These are phyloP conservation scores for Cryphonectria radicalis DNA, from an alignment of 2,329 filamentous ascomycete species.

Conservation along the genomic window DNA sequence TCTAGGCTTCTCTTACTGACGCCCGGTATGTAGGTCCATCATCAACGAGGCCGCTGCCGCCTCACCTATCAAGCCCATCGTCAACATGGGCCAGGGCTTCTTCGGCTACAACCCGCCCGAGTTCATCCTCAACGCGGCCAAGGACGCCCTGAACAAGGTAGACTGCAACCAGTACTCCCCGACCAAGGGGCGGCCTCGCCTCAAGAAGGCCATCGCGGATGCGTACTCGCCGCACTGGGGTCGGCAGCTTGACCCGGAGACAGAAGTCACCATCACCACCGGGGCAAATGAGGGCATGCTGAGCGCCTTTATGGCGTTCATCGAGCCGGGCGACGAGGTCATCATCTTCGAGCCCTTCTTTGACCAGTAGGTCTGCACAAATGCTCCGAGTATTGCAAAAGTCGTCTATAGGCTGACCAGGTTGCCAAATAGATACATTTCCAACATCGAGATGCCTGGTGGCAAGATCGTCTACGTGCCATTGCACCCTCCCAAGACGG, in stretches of 20 bases:
- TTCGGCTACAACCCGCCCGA: conserved; percentile 93
- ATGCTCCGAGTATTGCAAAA: background rate
- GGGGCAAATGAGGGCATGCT: conserved; percentile 93
- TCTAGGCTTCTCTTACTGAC: conserved; percentile 22
- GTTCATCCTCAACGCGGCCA: conserved; percentile 91
- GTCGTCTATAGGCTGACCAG: conserved; percentile 15
- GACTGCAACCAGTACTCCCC: conserved; percentile 99
- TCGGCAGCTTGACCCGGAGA: conserved; percentile 80
- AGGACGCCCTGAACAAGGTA: conserved; percentile 83
- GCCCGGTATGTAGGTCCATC: conserved; percentile 46
- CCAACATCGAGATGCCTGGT: conserved; percentile 98
- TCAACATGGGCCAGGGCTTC: conserved; percentile 66
- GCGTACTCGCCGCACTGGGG: conserved; percentile 92
- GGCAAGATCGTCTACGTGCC: conserved; percentile 95
- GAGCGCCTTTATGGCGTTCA: conserved; percentile 96
- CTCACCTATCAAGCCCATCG: conserved; percentile 55
- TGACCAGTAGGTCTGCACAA: conserved; percentile 69
- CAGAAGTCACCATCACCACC: conserved; percentile 92
- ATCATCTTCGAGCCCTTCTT: conserved; percentile 99
- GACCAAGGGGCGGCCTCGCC: conserved; percentile 86
- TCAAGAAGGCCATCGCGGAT: conserved; percentile 91
- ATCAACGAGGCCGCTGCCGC: conserved; percentile 57
- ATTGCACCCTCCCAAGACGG: conserved; percentile 84
- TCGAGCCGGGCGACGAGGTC: conserved; percentile 93
- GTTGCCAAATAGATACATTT: conserved; percentile 69